Evolutionary conservation across 441 rosid genomes (phyloP), one percentile per base, ranked within the genome.

Genomic region (Eruca vesicaria): DNA sequence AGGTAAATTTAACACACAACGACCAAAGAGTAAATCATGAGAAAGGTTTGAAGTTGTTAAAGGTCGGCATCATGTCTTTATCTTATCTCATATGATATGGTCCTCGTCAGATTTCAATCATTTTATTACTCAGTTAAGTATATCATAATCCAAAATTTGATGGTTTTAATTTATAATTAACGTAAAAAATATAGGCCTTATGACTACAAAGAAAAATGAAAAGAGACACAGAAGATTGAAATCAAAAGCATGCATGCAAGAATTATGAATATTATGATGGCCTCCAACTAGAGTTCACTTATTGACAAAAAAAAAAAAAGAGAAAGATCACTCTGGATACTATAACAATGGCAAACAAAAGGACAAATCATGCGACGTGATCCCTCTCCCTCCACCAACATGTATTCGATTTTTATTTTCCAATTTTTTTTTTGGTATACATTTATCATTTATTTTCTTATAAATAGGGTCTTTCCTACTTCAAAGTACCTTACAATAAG

Each of bases 81-180:
- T 69, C 75, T 55, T 38, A 31, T 76, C 66, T 41, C 23, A 55
- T 63, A 16, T 63, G 29, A 32, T 43, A 77, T 77, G 80, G 76
- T 64, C 80, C 76, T 77, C 72, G 80, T 77, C 80, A 77, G 72
- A 71, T 77, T 71, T 77, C 80, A 76, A 75, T 69, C 31, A 29
- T 21, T 68, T 43, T 41, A 29, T 48, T 29, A 32, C 15, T 52
- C 26, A 21, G 7, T 7, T 35, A 16, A 29, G 41, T 7, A 41
- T 69, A 28, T 9, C 4, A 31, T 31, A 31, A 8, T 12, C n/a
- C 18, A 16, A 23, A 56, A 0, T 11, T 3, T 57, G 5, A 18
- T 23, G 59, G 15, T 56, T 21, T 52, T 16, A 7, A 8, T 8
- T 33, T 7, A 33, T 33, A 8, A 23, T 23, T 23, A 23, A 23